Evolutionary conservation across 768 basidiomycete genomes (phyloP), one percentile per base, ranked within the genome.

Genomic region (Lactifluus volemus): DNA sequence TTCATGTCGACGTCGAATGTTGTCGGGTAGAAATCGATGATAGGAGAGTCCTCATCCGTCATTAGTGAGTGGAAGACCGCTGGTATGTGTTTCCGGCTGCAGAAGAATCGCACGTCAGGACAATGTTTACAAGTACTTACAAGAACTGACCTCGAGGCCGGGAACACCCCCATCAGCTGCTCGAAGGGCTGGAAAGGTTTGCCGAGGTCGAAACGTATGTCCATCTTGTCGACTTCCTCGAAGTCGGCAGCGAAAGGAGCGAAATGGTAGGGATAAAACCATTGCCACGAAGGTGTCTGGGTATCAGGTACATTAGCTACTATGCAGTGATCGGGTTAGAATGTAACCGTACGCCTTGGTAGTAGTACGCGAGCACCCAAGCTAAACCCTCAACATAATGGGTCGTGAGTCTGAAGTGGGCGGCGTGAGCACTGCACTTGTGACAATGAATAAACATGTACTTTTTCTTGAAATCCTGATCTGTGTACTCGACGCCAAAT

Each of bases 1-100:
- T 99, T 99, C 97, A 99, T 99, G 73, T 99, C 97, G 69, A 98
- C 87, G 67, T 95, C 84, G 72, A 99, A 99, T 15, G 87, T 83
- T 0, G 79, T 64, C 0, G 96, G 96, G 73, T 98, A 98, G 76
- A 98, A 98, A 69, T 98, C 95, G 61, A 92, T 83, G 72, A 98
- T 98, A 8, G 93, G 92, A 0, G 95, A 98, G 36, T 87, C 82
- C 51, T 86, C 81, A 3, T 89, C 83, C 4, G 78, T 81, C 97
- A 99, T 99, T 42, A 98, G 81, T 5, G 77, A 69, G 36, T 97
- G 95, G 78, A 98, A 94, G 0, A 83, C 79, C 34, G 79, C 71
- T 2, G 97, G 97, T 51, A 99, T 92, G 71, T 97, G 94, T 61
- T 84, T 76, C 68, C 87, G 90, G 74, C 95, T 96, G 53, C n/a